Evolutionary conservation across 176 grass and related monocot genomes (phyloP).

Genomic region (Oryza officinalis): DNA sequence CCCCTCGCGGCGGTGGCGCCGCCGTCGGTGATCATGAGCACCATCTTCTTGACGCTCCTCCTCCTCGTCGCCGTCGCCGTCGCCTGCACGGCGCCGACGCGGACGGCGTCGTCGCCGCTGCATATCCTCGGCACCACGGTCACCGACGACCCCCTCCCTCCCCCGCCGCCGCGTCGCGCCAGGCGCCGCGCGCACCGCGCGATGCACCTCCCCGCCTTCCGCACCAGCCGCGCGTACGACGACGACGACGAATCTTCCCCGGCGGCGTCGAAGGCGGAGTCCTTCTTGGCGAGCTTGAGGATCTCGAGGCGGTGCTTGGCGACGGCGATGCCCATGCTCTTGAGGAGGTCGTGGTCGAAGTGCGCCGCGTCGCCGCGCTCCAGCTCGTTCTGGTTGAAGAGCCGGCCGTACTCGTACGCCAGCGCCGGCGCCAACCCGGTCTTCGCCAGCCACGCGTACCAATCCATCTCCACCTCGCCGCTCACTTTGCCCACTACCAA

Average conservation of each 20-base stretch:
- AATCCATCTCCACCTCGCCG: conserved; percentile 52
- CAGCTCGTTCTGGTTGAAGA: conserved; percentile 72
- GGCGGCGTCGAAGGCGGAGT: not conserved
- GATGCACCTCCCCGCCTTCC: conserved; percentile 46
- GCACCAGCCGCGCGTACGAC: conserved; percentile 14
- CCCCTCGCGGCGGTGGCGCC: not conserved
- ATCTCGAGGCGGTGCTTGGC: conserved; percentile 88
- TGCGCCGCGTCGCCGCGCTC: conserved; percentile 61
- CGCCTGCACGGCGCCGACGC: conserved; percentile 41
- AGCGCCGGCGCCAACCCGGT: conserved; percentile 56
- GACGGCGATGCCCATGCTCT: conserved; percentile 88
- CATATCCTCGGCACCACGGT: conserved; percentile 49
- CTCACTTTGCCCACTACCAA: conserved; percentile 1
- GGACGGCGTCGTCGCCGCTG: conserved; percentile 42
- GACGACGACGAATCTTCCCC: not conserved
- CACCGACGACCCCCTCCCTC: conserved; percentile 11
- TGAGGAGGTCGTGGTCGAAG: conserved; percentile 92
- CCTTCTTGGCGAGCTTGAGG: conserved; percentile 57
- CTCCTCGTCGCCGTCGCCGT: not conserved
- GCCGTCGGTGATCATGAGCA: conserved; percentile 69
- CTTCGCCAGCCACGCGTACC: conserved; percentile 81
- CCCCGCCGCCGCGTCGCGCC: not conserved
- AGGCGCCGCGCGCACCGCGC: conserved; percentile 43
- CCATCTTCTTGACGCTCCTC: conserved; percentile 50
- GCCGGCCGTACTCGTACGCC: conserved; percentile 59